Evolutionary conservation across 2,329 filamentous ascomycete genomes (phyloP), one percentile per base, ranked within the genome.

Genomic region (Aschersonia sp.): DNA sequence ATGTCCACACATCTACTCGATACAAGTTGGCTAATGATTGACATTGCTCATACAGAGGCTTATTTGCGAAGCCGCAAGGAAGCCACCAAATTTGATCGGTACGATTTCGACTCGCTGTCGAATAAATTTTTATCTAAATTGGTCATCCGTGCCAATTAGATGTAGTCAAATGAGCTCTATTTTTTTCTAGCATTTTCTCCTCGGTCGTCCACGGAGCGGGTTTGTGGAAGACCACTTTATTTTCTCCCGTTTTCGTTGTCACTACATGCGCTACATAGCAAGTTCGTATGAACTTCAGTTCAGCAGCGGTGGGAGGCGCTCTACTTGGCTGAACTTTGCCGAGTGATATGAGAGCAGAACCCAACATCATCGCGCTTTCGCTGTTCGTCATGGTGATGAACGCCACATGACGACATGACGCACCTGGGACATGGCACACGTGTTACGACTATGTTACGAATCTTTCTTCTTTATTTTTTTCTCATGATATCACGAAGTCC

Each of bases 101-200:
- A 84, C 58, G 87, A 97, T 71, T 97, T 96, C 62, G 91, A 97
- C 71, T 92, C 83, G 51, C 69, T 97, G 62, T 94, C 89, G 47
- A 96, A 95, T 74, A 97, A 96, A 73, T 96, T 97, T 73, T 71
- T 96, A 56, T 94, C 89, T 40, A 94, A 94, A 70, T 79, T 97
- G 60, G 89, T 96, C 64, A 95, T 96, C 65, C 88, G 91, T 58
- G 86, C 91, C 60, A 94, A 94, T 71, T 94, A 50, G 45, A 47
- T 38, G 35, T 12, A 4, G 35, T 12, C 35, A 38, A 12, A 38
- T 1, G 20, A 20, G 20, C 20, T 20, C 20, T 20, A 20, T 20
- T 20, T 20, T 20, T 20, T 20, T 20, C 20, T 20, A 20, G 20
- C 2, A 20, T 20, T 20, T 20, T 20, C 20, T 20, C 20, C 20